Percentiles rank a stretch among this genome's conserved stretches.
These are phyloP conservation scores for Lotmaria passim DNA, from an alignment of 208 protist species.

Conservation along the genomic window DNA sequence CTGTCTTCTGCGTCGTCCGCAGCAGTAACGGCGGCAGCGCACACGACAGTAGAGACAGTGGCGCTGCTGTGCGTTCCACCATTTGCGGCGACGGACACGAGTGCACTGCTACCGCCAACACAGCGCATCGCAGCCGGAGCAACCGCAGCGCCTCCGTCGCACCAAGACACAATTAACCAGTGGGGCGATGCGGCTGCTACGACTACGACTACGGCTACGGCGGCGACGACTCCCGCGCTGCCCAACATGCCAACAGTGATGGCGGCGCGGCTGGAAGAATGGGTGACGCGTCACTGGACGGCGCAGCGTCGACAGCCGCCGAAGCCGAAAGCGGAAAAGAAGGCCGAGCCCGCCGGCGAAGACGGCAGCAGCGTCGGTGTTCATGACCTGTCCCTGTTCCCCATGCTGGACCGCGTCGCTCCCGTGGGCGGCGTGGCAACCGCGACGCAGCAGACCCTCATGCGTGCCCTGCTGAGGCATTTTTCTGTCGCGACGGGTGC, in stretches of 20 bases:
- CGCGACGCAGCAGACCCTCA: slow-evolving; percentile 53
- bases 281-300: slow-evolving; percentile 33
- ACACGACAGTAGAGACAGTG: slow-evolving; percentile 10
- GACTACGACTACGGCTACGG: background rate
- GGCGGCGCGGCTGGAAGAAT: slow-evolving; percentile 40
- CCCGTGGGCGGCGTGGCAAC: slow-evolving; percentile 52
- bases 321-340: slow-evolving; percentile 1
- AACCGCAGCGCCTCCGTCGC: no score
- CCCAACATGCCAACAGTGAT: slow-evolving; percentile 16
- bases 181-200: background rate
- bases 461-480: slow-evolving; percentile 42
- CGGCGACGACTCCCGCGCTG: background rate
- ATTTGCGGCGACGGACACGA: slow-evolving; percentile 6
- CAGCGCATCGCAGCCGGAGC: background rate
- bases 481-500: slow-evolving; percentile 45
- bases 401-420: slow-evolving; percentile 22
- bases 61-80: slow-evolving; percentile 30
- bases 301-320: background rate
- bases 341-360: background rate
- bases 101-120: background rate
- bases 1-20: background rate
- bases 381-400: background rate
- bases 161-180: background rate
- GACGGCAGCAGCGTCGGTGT: no score
- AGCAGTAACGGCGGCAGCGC: background rate